phyloP scores from a whole-genome alignment of 768 basidiomycete genomes.

The Clitopilus hobsonii region DNA sequence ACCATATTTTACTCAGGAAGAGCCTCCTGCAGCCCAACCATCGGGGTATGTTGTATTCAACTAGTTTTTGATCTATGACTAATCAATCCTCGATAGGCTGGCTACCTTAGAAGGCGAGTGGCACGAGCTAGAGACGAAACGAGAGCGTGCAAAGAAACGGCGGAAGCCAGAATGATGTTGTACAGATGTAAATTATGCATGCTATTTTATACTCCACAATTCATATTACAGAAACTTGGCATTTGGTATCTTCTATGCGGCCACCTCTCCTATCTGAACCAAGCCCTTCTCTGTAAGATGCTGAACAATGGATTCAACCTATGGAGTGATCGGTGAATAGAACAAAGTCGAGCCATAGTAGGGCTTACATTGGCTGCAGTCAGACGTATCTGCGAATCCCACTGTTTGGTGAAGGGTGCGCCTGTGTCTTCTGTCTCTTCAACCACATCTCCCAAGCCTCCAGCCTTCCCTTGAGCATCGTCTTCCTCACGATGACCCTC shows the following conservation, averaged over 20 bases:
- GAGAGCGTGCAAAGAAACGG: constrained; percentile 80
- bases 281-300: constrained; percentile 70
- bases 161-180: constrained; percentile 52
- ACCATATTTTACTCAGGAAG: constrained; percentile 81
- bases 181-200: constrained; percentile 20
- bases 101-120: constrained; percentile 87
- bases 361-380: constrained; percentile 83
- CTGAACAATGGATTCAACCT: constrained; percentile 89
- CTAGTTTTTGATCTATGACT: constrained; percentile 1
- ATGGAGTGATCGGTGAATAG: too few species aligned
- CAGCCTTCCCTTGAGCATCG: constrained; percentile 90
- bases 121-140: constrained; percentile 96
- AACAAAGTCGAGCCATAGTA: too few species aligned
- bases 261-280: constrained; percentile 31
- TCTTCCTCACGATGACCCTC: constrained; percentile 85
- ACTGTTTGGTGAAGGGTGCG: constrained; percentile 87
- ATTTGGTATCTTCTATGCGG: constrained; percentile 14
- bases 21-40: constrained; percentile 70
- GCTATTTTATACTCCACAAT: constrained; percentile 21
- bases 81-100: constrained; percentile 43
- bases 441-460: constrained; percentile 79
- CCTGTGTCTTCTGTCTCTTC: constrained; percentile 86
- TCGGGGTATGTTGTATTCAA: constrained; percentile 60
- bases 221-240: background rate
- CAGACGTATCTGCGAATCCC: constrained; percentile 91